Conservation (phyloP, 371 early-diverging fungal species). For the Mucor plumbeus region DNA sequence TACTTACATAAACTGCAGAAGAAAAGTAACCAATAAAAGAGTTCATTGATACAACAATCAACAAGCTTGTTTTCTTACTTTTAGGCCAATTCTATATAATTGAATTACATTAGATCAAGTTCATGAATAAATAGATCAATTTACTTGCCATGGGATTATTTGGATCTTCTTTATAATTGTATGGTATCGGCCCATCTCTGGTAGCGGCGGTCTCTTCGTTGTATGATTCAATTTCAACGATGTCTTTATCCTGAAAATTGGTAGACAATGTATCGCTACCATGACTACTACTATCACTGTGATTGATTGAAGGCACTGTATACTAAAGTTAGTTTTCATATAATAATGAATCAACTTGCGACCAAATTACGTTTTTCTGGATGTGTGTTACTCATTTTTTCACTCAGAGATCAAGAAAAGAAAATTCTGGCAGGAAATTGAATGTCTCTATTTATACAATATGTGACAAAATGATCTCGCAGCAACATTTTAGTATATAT, state of each 20-base stretch:
- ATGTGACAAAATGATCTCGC: background rate
- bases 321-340: background rate
- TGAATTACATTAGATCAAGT: background rate
- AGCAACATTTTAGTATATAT: background rate
- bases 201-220: background rate
- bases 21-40: constrained; percentile 44
- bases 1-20: constrained; percentile 39
- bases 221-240: background rate
- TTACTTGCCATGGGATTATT: constrained; percentile 30
- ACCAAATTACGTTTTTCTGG: background rate
- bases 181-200: background rate
- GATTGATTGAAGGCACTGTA: background rate
- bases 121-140: background rate
- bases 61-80: constrained; percentile 26
- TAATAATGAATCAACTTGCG: background rate
- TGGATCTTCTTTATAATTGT: constrained; percentile 30
- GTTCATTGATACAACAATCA: constrained; percentile 33
- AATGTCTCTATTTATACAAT: background rate
- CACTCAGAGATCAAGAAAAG: background rate
- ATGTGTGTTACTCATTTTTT: background rate
- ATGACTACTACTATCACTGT: background rate
- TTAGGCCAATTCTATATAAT: constrained; percentile 38
- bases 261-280: background rate
- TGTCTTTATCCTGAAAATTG: constrained; percentile 2
- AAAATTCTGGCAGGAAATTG: background rate